phyloP scores from a whole-genome alignment of 768 basidiomycete species.

The Tephrocybe sp. region DNA sequence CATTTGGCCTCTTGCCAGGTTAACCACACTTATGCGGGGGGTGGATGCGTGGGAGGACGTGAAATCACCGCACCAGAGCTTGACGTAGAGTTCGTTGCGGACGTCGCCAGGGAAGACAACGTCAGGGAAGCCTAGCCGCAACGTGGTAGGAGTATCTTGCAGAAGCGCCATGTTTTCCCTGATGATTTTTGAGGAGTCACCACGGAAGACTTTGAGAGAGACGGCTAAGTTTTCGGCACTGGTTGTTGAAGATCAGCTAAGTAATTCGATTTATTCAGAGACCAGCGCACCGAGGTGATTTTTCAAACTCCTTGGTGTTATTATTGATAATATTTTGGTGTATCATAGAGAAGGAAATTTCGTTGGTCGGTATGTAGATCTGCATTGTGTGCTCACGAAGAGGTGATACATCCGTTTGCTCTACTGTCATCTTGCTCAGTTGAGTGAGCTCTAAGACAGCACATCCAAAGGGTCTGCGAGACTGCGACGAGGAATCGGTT shows the following conservation, averaged over 20 bases:
- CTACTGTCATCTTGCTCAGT: slow-evolving; percentile 63
- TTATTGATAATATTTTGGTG: slow-evolving; percentile 92
- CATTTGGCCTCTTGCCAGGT: slow-evolving; percentile 59
- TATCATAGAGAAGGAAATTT: slow-evolving; percentile 86
- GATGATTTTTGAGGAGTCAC: slow-evolving; percentile 72
- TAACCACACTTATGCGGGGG: slow-evolving; percentile 58
- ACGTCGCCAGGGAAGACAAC: slow-evolving; percentile 91
- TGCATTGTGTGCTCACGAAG: slow-evolving; percentile 83
- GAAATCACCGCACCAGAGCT: slow-evolving; percentile 95
- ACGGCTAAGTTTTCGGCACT: slow-evolving; percentile 90
- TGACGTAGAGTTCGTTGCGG: slow-evolving; percentile 96
- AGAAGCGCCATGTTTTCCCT: slow-evolving; percentile 84
- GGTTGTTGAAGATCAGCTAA: slow-evolving; percentile 9
- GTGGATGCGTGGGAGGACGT: slow-evolving; percentile 47
- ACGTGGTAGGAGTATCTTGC: slow-evolving; percentile 77
- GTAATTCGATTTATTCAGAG: not conserved
- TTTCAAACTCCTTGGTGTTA: slow-evolving; percentile 78
- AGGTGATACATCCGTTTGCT: slow-evolving; percentile 61
- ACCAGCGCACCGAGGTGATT: slow-evolving; percentile 66
- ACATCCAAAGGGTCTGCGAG: slow-evolving; percentile 93
- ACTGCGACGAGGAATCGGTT: slow-evolving; percentile 44
- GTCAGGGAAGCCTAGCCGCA: slow-evolving; percentile 92
- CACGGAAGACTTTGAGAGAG: slow-evolving; percentile 83
- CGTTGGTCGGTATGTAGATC: slow-evolving; percentile 82
- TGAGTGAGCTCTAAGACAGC: slow-evolving; percentile 87